Base-by-base conservation (phyloP, 768 basidiomycete species). In the Rhodocollybia butyracea region DNA sequence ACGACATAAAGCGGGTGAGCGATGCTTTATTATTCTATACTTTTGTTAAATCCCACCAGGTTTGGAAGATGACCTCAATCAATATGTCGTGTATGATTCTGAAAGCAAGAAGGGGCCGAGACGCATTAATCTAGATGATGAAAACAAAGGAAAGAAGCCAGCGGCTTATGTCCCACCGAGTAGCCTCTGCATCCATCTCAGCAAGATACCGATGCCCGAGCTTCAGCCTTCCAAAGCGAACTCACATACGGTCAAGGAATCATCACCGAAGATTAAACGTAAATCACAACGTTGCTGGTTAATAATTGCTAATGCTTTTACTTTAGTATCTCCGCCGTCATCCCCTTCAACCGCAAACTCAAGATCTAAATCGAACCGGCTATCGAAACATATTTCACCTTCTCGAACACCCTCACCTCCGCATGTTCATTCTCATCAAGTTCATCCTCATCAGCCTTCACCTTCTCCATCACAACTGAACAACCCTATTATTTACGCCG, bases 191-290 rank as follows among this genome's bases (percentile, higher is more conserved):
- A 77, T 93, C 1, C 90, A 93, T 66, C 69, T 94, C 17, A 90
- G 89, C 76, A 93, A 93, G 75, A 91, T 94, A 46, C 75, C 85
- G 13, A 92, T 94, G 83, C 91, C 90, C 0, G 91, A 94, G 65
- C 78, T 94, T 15, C 79, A 80, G 61, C 88, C 88, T 3, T 22
- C 32, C 2, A 79, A 76, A 57, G 63, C 36, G 54, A 63, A 60
- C 30, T 54, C 59, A 38, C 63, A 61, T 61, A 60, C 70, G 71
- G 48, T 56, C 62, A 15, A 73, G 71, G 61, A 73, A 70, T 68
- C 74, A 71, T 39, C 11, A 10, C 11, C 13, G 62, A 74, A 75
- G 17, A 72, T 74, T 43, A 61, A 60, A n/a, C 63, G 58, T 59
- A 67, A 29, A 12, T 45, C 21, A 17, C 30, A 24, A 12, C n/a